Conservation (phyloP, 768 basidiomycete genomes). For the Amanita muscaria region DNA sequence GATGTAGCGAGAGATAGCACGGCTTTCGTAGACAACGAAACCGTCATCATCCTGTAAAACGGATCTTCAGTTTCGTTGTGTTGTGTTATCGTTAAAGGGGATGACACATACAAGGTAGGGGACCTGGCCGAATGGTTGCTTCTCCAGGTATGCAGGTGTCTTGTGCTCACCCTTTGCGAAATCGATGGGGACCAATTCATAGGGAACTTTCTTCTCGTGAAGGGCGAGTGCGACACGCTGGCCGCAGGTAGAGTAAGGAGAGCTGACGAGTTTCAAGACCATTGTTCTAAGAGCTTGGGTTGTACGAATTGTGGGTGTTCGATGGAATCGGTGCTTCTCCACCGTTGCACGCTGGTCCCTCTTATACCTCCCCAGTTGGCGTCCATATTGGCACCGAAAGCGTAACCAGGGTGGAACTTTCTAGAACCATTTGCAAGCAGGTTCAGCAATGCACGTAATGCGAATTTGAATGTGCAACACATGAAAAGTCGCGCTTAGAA, state of each 20-base stretch:
- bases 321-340: too few species aligned
- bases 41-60: conserved; percentile 46
- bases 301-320: too few species aligned
- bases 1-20: conserved; percentile 55
- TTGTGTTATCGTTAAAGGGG: neutral
- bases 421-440: too few species aligned
- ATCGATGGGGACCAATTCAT: conserved; percentile 32
- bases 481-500: too few species aligned
- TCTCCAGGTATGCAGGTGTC: conserved; percentile 20
- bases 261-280: conserved; percentile 38
- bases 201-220: conserved; percentile 40
- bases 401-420: too few species aligned
- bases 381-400: too few species aligned
- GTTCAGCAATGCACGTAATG: too few species aligned
- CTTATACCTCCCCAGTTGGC: too few species aligned
- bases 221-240: conserved; percentile 33
- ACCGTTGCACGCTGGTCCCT: too few species aligned
- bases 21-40: conserved; percentile 55
- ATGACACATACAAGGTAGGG: conserved; percentile 17
- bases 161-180: conserved; percentile 34
- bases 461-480: too few species aligned
- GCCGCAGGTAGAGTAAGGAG: conserved; percentile 34
- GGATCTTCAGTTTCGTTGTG: neutral
- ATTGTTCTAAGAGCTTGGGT: conserved; percentile 20
- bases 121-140: conserved; percentile 33